Conservation (phyloP, 2,329 filamentous ascomycete species). For the Phoma sp. region DNA sequence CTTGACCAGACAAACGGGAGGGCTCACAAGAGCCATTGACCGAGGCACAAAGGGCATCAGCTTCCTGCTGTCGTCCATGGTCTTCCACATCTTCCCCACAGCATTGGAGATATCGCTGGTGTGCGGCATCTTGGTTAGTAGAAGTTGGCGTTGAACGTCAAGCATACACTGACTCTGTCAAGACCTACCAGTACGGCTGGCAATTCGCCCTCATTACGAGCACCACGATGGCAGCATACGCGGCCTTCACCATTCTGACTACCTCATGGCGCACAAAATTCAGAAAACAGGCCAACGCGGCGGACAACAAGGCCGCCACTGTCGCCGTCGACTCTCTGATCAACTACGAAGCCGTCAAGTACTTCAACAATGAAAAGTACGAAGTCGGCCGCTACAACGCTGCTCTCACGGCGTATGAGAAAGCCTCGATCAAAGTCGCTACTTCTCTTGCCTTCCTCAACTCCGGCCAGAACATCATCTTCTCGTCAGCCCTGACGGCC, state of each 20-base stretch:
- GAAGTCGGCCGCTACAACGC: constrained; percentile 91
- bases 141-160: neutral
- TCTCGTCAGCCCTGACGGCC: constrained; percentile 87
- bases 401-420: constrained; percentile 85
- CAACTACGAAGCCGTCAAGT: constrained; percentile 99
- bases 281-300: constrained; percentile 90
- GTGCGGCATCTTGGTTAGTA: constrained; percentile 80
- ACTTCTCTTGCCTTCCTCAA: constrained; percentile 94
- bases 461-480: constrained; percentile 95
- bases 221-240: constrained; percentile 90
- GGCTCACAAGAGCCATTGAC: constrained; percentile 91
- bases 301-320: constrained; percentile 93
- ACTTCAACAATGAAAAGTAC: constrained; percentile 98
- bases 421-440: constrained; percentile 94
- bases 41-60: constrained; percentile 98
- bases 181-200: constrained; percentile 90
- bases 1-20: constrained; percentile 91
- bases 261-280: constrained; percentile 98
- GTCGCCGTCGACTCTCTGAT: constrained; percentile 96
- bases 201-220: constrained; percentile 92
- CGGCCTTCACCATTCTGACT: constrained; percentile 95
- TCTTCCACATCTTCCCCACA: constrained; percentile 95
- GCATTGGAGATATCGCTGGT: constrained; percentile 94
- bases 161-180: constrained; percentile 33
- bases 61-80: constrained; percentile 96